A percentile compares a stretch with the other conserved stretches of the same genome.
Conservation (phyloP, 805 yeast species). For the Starmera amethionina region DNA sequence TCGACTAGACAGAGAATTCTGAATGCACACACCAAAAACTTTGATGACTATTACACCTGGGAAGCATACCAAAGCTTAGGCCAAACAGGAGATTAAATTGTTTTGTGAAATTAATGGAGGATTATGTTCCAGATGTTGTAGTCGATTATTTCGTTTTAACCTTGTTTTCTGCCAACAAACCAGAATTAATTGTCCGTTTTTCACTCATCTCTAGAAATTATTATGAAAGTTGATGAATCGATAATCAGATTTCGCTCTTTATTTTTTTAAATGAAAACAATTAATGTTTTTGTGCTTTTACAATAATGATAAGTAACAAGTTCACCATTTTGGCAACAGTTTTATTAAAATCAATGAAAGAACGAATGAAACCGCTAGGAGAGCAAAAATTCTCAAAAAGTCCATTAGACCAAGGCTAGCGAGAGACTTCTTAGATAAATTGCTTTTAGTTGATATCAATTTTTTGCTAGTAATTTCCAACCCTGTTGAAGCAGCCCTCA, state of each 20-base stretch:
- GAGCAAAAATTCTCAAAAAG: slow-evolving; percentile 19
- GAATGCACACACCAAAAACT: slow-evolving; percentile 23
- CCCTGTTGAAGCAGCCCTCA: slow-evolving; percentile 33
- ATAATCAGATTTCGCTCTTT: too few relatives aligned
- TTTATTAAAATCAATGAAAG: slow-evolving; percentile 25
- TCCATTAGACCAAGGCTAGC: slow-evolving; percentile 20
- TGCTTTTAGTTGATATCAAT: slow-evolving; percentile 21
- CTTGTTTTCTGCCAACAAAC: slow-evolving; percentile 45
- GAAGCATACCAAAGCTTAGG: slow-evolving; percentile 34
- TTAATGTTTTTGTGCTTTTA: neutral
- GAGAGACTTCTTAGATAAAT: slow-evolving; percentile 16
- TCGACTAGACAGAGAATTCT: slow-evolving; percentile 37
- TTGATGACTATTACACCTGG: slow-evolving; percentile 32
- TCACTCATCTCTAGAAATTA: too few relatives aligned
- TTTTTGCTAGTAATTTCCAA: slow-evolving; percentile 27
- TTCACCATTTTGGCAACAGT: slow-evolving; percentile 28
- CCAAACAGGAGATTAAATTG: slow-evolving; percentile 34
- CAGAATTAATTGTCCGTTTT: too few relatives aligned
- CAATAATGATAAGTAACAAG: neutral
- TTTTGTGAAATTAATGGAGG: slow-evolving; percentile 31
- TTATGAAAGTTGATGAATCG: too few relatives aligned
- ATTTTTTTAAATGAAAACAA: too few relatives aligned
- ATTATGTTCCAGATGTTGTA: slow-evolving; percentile 22
- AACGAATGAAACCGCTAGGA: slow-evolving; percentile 18
- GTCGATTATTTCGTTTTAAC: slow-evolving; percentile 38